Evolutionary conservation across 1,284 basidiomycete species (phyloP).

Genomic region (Coniferiporia sulphurascens): DNA sequence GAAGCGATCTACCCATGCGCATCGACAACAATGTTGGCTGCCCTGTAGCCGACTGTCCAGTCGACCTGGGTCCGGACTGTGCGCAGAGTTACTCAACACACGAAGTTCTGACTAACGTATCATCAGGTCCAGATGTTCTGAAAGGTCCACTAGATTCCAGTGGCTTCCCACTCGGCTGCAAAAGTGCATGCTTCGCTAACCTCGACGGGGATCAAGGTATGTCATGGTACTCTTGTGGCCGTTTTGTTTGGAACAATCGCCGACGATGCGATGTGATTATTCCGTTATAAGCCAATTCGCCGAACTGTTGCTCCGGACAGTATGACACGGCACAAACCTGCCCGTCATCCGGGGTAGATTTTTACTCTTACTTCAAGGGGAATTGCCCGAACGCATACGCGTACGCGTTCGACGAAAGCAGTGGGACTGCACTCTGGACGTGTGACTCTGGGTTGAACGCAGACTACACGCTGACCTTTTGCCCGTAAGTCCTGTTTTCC

Average conservation of each 20-base stretch:
- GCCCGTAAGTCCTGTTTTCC: slow-evolving; percentile 30
- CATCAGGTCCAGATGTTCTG: slow-evolving; percentile 43
- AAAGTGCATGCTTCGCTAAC: slow-evolving; percentile 53
- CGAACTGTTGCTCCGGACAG: slow-evolving; percentile 54
- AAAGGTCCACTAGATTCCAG: slow-evolving; percentile 47
- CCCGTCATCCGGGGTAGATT: slow-evolving; percentile 43
- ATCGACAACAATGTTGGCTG: slow-evolving; percentile 52
- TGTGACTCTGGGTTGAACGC: slow-evolving; percentile 39
- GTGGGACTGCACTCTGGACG: slow-evolving; percentile 48
- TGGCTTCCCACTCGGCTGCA: slow-evolving; percentile 53
- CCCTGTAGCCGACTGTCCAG: slow-evolving; percentile 42
- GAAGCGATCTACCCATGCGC: slow-evolving; percentile 54
- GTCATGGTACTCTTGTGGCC: slow-evolving; percentile 1
- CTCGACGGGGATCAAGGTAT: slow-evolving; percentile 41
- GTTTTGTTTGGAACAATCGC: neutral
- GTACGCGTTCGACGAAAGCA: slow-evolving; percentile 53
- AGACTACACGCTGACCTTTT: slow-evolving; percentile 54
- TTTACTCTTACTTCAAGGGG: slow-evolving; percentile 53
- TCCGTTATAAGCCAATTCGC: slow-evolving; percentile 26
- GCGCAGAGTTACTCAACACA: neutral
- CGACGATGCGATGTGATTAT: neutral
- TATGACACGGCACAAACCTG: slow-evolving; percentile 46
- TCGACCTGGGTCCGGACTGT: slow-evolving; percentile 51
- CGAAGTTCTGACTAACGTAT: neutral
- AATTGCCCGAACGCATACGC: slow-evolving; percentile 52